Evolutionary conservation across 2,329 filamentous ascomycete genomes (phyloP), one percentile per base, ranked within the genome.

Genomic region (Ceratocystis papillata): DNA sequence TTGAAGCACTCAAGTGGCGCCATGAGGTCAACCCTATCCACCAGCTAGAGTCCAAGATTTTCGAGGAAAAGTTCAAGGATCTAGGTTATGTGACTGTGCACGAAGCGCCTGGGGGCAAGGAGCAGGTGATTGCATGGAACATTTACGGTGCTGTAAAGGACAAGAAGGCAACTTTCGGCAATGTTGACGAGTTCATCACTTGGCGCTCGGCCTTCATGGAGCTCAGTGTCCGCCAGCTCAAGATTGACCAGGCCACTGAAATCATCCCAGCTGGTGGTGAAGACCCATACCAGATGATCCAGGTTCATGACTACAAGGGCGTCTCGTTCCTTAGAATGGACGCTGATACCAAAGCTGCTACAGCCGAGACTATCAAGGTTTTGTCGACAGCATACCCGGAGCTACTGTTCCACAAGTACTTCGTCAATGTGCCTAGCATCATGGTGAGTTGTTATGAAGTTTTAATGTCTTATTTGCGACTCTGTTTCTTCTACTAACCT

Each of bases 201-300:
- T 96, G 92, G 91, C 88, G 93, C 67, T 86, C 92, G 55, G 90
- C 88, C 12, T 83, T 96, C 66, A 96, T 96, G 91, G 92, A 96
- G 75, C 80, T 90, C 61, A 88, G 89, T 2, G 79, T 96, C 59
- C 81, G 85, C 69, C 85, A 89, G 69, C 85, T 96, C 65, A 80
- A 85, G 69, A 81, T 96, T 69, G 74, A 81, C 22, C 79, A 83
- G 30, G 89, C 89, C 63, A 90, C 84, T 7, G 78, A 81, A 70
- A 82, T 84, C 53, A 90, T 92, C 72, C 85, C 87, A 1, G 86
- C 90, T 66, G 86, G 84, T 64, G 87, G 85, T 69, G 79, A 83
- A 70, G 93, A 96, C 73, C 89, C 88, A 0, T 95, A 96, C 78
- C 89, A 93, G 76, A 91, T 95, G 79, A 83, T 89, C 72, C 92